Base-by-base conservation (phyloP, 768 basidiomycete genomes). In the Boletus reticuloceps region DNA sequence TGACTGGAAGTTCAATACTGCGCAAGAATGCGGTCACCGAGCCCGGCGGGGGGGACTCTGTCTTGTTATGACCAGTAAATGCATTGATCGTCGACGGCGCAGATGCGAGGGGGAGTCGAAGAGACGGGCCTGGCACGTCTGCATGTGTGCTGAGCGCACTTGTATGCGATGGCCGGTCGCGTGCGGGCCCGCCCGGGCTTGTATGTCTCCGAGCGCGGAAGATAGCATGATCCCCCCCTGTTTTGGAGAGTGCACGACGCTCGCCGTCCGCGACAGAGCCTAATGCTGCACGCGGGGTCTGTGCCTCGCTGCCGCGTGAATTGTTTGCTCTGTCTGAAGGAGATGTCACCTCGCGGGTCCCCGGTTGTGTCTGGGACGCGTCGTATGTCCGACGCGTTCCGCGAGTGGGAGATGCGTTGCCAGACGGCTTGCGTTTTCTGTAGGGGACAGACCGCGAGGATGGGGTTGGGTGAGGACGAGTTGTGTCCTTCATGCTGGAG, bases 21-120 rank as follows among this genome's bases (percentile, higher is more conserved):
- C 64, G 59, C 25, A 70, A 55, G 51, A 68, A 69, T 1, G 55
- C 39, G 45, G 66, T 63, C n/a, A 59, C 70, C 16, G 64, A 53
- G 6, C 46, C 57, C 4, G 55, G 57, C 3, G 50, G 51, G 4
- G 63, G 63, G 12, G 59, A 53, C 38, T 50, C 59, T 16, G 48
- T 25, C 40, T 34, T 59, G 17, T 22, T 44, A 41, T 39, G 53
- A 41, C 41, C 32, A 19, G n/a, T 5, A 4, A 42, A 49, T 31
- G 47, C 16, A 39, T 29, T 53, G 20, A 27, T 27, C 38, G 41
- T 25, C 19, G 54, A 51, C 1, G 59, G 53, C 11, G n/a, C 53
- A 25, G 56, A 54, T 22, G 50, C 17, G 41, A 57, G 50, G 19
- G 64, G 58, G 32, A 68, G 44, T 20, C 58, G 57, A 39, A 65